Evolutionary conservation across 2,329 filamentous ascomycete species (phyloP), one percentile per base, ranked within the genome.

Genomic region (Talaromyces atroroseus): DNA sequence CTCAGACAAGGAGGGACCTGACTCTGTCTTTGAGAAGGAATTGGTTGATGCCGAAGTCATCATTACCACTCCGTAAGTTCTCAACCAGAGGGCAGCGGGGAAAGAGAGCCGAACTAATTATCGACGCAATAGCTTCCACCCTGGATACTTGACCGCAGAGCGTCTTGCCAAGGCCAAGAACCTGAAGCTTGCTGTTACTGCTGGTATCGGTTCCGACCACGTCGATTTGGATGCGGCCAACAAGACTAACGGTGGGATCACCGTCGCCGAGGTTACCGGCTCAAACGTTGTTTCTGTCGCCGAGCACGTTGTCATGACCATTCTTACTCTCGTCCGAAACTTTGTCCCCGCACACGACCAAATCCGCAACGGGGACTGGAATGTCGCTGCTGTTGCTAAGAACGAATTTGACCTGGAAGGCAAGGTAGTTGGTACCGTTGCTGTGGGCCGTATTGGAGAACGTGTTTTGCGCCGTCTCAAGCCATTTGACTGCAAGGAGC

Each of bases 251-350:
- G 92, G 92, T 69, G 94, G 94, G 73, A 80, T 97, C 78, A 99
- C 92, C 66, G 94, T 99, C 61, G 92, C 91, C 62, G 94, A 99
- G 77, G 94, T 99, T 63, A 99, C 94, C 10, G 94, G 94, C 71
- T 95, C 89, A 79, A 99, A 99, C 75, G 94, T 99, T 68, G 92
- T 96, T 68, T 97, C 94, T 52, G 94, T 99, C 62, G 94, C 94
- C 59, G 94, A 99, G 84, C 94, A 99, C 80, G 94, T 99, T 67
- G 78, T 99, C 79, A 97, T 99, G 94, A 99, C 94, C 74, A 97
- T 97, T 77, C 88, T 99, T 52, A 77, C 87, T 63, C 87, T 99
- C 54, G 87, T 97, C 74, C 92, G 94, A 80, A 99, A 99, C 87
- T 99, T 96, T 71, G 91, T 96, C 54, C 94, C 94, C 64, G 92